Evolutionary conservation across 2,329 filamentous ascomycete genomes (phyloP), one percentile per base, ranked within the genome.

Genomic region (Fusarium sulawesiense): DNA sequence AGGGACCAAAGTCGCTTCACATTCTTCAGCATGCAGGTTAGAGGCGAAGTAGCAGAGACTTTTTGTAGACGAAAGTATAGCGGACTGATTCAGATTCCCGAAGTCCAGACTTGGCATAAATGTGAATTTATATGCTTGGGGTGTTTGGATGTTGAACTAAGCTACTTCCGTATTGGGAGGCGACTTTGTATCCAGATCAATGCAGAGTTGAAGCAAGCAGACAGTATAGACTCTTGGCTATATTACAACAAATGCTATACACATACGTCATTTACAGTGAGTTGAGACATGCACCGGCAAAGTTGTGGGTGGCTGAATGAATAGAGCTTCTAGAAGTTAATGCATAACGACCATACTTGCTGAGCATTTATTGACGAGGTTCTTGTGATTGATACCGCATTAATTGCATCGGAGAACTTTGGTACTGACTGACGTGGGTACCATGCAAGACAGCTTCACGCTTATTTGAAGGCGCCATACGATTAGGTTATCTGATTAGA

Each of bases 401-500:
- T 13, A 21, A 53, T 40, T 20, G 20, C 16, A 34, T 13, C 21
- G 25, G 54, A 42, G 27, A 44, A 21, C 55, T 51, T 60, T 51
- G 47, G 56, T 41, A 34, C 20, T 27, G 13, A 46, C 27, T 25
- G 11, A 42, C 27, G 60, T 34, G 51, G 34, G 34, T 45, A 32
- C 45, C 18, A 20, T 12, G 47, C 25, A 47, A 37, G n/a, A 49
- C 34, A 37, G 34, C 18, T n/a, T 37, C 34, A 37, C 53, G 54
- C 65, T 48, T 60, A n/a, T 13, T 40, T 47, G 34, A 32, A 20
- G 18, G n/a, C 47, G 47, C 23, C 23, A 47, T 44, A 32, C 34
- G 48, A 53, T 68, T 46, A 60, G 30, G 44, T 66, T 66, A 47
- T 66, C 64, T 70, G 67, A 67, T 70, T 57, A 70, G 66, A 62